Base-by-base conservation (phyloP, 768 basidiomycete species). In the Tulasnella sp. region DNA sequence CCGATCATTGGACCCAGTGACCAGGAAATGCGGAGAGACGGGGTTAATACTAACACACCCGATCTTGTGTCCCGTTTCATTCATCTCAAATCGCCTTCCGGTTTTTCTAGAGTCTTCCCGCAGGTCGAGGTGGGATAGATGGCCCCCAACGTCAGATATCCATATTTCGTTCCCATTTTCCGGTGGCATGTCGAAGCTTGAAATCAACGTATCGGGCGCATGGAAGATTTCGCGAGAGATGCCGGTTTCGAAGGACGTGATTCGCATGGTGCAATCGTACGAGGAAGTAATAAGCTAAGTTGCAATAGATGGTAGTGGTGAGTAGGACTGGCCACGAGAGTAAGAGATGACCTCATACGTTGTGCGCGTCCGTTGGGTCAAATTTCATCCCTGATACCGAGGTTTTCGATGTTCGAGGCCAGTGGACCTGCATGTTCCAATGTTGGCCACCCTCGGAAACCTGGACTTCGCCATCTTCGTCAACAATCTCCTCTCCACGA, bases 1-100 rank as follows among this genome's bases (percentile, higher is more conserved):
- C 44, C 92, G 91, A 81, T 86, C 91, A 81, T 96, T 96, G 73
- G 93, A 94, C 0, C 94, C 91, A 0, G 93, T 93, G 75, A 94
- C 85, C 71, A 96, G 82, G 76, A 92, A 89, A 80, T 91, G 86
- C 0, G 92, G 89, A 34, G 89, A 87, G 0, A 87, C 88, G 0
- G 94, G 94, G 83, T 96, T 96, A 78, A 96, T 83, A 82, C 94
- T 95, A 78, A 95, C 87, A 79, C 89, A 91, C 8, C 94, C 94
- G 81, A 96, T 92, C 76, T 82, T 82, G n/a, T 81, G 52, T 31
- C 71, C 44, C 46, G 73, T 74, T 24, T 36, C 79, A 75, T 82
- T 82, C 36, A 82, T 52, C 38, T 81, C 76, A 62, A 74, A 81
- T 6, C 82, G 34, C 38, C 77, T 40, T 7, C 88, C 87, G 46